Evolutionary conservation across 768 basidiomycete species (phyloP), one percentile per base, ranked within the genome.

Genomic region (Tylopilus sp.): DNA sequence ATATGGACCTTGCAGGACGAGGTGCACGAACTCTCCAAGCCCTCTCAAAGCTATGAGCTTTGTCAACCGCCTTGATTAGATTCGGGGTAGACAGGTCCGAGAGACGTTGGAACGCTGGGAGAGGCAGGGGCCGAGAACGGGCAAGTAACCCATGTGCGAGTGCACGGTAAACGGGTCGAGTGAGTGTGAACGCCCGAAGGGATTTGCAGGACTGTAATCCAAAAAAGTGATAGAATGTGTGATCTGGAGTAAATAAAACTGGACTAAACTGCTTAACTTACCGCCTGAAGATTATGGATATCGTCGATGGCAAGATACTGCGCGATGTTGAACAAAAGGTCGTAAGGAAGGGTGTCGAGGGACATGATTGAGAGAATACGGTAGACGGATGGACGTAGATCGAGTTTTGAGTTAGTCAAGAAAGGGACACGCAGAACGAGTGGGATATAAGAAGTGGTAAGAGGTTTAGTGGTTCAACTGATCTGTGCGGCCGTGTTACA

Each of bases 81-180:
- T 79, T 76, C 33, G 73, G 72, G 3, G 82, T 85, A 3, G 79
- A 74, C 1, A 88, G 79, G 62, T 88, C 86, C 6, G 79, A 73
- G 39, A 87, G 73, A 21, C 81, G 79, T 55, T 84, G 81, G 57
- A 88, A 88, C 21, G 85, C 86, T 31, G 79, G 78, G 33, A 88
- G 71, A 3, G 86, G 86, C 11, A 88, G 68, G 0, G 86, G 80
- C 5, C 86, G 79, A 60, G 86, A 87, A 52, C 84, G 75, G 6
- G 78, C 75, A 3, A 88, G 78, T 15, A 88, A 72, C 55, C 77
- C 75, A 46, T 76, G 73, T 11, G 86, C 84, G 36, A 87, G 76
- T 48, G 80, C 76, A 40, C 83, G 79, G 65, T 83, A 87, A 4
- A 88, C 82, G 2, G 85, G 80, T 20, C 85, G 78, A 2, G 85